Evolutionary conservation across 2,329 filamentous ascomycete genomes (phyloP), one percentile per base, ranked within the genome.

Genomic region (Microcyclosporella mali): DNA sequence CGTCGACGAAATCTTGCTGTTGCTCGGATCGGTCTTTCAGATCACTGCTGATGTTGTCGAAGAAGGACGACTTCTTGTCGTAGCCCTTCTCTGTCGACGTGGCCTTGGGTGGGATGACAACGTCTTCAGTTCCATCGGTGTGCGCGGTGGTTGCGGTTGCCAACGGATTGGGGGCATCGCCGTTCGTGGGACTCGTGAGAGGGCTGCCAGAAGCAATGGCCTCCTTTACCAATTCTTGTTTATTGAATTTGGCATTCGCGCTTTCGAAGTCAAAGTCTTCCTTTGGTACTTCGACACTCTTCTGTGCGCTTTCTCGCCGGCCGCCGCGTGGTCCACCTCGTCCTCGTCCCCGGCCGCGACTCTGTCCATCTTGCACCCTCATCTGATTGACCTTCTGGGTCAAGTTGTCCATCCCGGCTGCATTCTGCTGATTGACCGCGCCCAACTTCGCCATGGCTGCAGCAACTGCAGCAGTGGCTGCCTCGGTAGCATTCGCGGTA

Each of bases 41-140:
- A 63, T 98, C 92, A 53, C 87, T 94, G 1, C 88, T 94, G 52
- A 98, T 95, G 66, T 98, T 95, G 68, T 98, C 92, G 61, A 98
- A 98, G 74, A 98, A 98, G 1, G 88, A 95, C 3, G 72, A 81
- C 4, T 82, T 76, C 68, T 88, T 95, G 71, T 95, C 90, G 70
- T 98, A 98, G 0, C 79, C 76, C 21, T 67, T 63, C 28, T 72
- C 68, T 25, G 21, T 25, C 21, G n/a, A n/a, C 15, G 64, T 59
- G 7, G 66, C 59, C 42, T 55, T 53, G 7, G 50, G 45, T 6
- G 71, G 73, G 10, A 71, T 68, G 11, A 72, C 66, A 1, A 73
- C 66, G 11, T 67, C 62, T 1, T 73, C 65, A 29, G 72, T 43
- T 17, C 48, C 49, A 14, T 41, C 48, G 1, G 41, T 37, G 34